A percentile compares a stretch with the other conserved stretches of the same genome.
Evolutionary conservation across 495 filamentous ascomycete species (phyloP).

Genomic region (Penicillium lagena): DNA sequence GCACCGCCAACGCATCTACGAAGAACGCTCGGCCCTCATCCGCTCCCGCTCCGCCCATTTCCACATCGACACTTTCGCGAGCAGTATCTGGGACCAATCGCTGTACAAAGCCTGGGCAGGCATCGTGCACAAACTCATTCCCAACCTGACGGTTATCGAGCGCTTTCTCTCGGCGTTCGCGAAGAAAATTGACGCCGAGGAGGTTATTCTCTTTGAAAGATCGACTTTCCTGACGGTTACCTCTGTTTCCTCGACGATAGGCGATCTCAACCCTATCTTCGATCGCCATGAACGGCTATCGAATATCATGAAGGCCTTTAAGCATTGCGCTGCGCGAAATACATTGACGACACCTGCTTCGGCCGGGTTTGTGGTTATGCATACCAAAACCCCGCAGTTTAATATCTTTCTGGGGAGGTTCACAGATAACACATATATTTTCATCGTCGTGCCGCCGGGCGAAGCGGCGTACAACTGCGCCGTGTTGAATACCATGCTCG

Average conservation of each 20-base stretch:
- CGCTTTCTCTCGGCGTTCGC: conserved; percentile 71
- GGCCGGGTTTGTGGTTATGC: conserved; percentile 58
- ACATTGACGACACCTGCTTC: conserved; percentile 46
- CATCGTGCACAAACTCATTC: conserved; percentile 93
- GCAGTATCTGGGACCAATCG: conserved; percentile 96
- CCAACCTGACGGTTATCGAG: conserved; percentile 87
- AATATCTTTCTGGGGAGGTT: conserved; percentile 88
- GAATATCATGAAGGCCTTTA: conserved; percentile 97
- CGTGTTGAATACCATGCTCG: conserved; percentile 80
- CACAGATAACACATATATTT: conserved; percentile 94
- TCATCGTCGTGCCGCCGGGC: conserved; percentile 81
- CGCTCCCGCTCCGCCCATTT: conserved; percentile 69
- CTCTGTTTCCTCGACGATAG: conserved; percentile 65
- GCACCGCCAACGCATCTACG: conserved; percentile 71
- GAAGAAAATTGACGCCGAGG: conserved; percentile 79
- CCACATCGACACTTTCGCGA: conserved; percentile 69
- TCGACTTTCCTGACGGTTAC: conserved; percentile 93
- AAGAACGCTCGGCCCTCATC: conserved; percentile 68
- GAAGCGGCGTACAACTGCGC: conserved; percentile 85
- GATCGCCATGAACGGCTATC: conserved; percentile 92
- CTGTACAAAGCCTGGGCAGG: conserved; percentile 98
- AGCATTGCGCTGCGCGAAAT: conserved; percentile 66
- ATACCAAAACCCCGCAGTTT: conserved; percentile 66
- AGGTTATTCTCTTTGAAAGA: conserved; percentile 91
- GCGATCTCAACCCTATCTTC: conserved; percentile 73